Evolutionary conservation across 176 grass and related monocot genomes (phyloP).

Genomic region (Carex parvula): DNA sequence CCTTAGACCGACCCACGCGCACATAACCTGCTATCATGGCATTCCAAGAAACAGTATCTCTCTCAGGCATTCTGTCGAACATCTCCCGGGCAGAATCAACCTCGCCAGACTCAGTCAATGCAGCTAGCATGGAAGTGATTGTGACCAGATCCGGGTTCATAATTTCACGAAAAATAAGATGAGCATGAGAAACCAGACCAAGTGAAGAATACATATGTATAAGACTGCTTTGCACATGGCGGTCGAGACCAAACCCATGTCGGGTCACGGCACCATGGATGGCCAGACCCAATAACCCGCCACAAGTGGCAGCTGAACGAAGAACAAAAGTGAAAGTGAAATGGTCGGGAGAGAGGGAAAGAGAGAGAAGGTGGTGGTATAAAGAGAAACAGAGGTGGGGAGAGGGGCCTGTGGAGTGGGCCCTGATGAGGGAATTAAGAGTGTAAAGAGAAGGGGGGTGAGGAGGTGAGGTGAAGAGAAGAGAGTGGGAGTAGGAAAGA

Average conservation of each 20-base stretch:
- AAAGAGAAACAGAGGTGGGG: conserved; percentile 1
- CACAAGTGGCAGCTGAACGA: neutral
- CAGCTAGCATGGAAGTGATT: conserved; percentile 47
- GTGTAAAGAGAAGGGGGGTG: neutral
- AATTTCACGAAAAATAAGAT: conserved; percentile 42
- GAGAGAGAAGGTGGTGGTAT: neutral
- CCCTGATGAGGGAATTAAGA: neutral
- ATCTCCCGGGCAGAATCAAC: conserved; percentile 45
- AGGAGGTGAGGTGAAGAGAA: neutral
- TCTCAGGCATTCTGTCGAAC: conserved; percentile 52
- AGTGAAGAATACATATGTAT: conserved; percentile 70
- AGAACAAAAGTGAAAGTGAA: conserved; percentile 11
- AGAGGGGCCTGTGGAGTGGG: neutral
- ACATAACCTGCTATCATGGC: conserved; percentile 64
- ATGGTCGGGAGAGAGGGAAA: neutral
- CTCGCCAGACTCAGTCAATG: conserved; percentile 23
- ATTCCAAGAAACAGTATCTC: conserved; percentile 61
- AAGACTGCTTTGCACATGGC: conserved; percentile 58
- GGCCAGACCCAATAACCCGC: neutral
- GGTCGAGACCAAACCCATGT: conserved; percentile 42
- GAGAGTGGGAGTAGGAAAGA: neutral
- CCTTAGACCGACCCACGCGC: conserved; percentile 39
- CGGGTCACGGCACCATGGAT: conserved; percentile 47
- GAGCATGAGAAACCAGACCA: conserved; percentile 25
- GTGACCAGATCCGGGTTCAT: conserved; percentile 41